phyloP scores from a whole-genome alignment of 139 green algal genomes.

The Tetraselmis striata region DNA sequence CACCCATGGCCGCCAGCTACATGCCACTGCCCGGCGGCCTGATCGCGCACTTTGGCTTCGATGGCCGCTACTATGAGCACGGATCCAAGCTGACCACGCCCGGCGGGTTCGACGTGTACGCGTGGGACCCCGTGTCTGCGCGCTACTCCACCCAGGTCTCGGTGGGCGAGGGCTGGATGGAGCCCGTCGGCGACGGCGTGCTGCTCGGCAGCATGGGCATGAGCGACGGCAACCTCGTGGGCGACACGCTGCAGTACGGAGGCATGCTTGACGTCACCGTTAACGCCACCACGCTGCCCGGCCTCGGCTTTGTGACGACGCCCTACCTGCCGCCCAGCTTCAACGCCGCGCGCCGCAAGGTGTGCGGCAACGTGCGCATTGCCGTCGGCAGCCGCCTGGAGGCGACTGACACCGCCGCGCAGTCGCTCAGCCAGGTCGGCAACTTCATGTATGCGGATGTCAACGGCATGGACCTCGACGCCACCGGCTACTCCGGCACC shows the following conservation, averaged over 20 bases:
- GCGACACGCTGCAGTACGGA: neutral
- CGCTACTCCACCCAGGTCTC: neutral
- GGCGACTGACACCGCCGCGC: neutral
- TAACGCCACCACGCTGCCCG: neutral
- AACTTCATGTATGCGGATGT: neutral
- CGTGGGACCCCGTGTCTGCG: neutral
- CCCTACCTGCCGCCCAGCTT: slow-evolving; percentile 20
- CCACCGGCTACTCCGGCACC: neutral
- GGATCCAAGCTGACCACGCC: neutral
- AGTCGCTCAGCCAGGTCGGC: neutral
- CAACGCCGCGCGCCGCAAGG: neutral
- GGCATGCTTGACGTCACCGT: neutral
- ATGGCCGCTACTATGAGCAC: neutral
- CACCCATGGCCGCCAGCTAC: neutral
- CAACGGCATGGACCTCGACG: neutral
- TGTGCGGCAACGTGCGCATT: neutral
- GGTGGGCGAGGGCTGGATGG: neutral
- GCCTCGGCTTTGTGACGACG: neutral
- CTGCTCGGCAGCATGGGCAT: neutral
- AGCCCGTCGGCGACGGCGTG: neutral
- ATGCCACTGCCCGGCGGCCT: neutral
- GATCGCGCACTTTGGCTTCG: neutral
- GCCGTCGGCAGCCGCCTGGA: neutral
- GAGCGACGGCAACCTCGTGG: neutral
- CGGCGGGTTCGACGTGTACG: neutral